A percentile compares a stretch with the other conserved stretches of the same genome.
These are phyloP conservation scores for Xylaria sp. DNA, from an alignment of 2,329 filamentous ascomycete species.

Conservation along the genomic window DNA sequence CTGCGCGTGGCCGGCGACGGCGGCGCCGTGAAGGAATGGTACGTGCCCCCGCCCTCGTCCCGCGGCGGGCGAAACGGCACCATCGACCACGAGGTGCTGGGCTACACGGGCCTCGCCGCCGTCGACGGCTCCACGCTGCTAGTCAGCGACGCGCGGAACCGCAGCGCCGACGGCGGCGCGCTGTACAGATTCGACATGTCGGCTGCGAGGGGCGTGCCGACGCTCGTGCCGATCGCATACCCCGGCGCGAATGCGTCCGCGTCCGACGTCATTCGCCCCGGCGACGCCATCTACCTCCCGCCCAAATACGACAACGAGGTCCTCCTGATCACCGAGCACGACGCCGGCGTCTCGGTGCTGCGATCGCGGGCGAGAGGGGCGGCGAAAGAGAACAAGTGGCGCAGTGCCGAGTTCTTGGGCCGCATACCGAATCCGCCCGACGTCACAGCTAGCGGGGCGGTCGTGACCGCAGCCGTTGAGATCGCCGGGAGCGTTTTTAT, in stretches of 20 bases:
- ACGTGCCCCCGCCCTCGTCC: conserved; percentile 40
- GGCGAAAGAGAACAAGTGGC: conserved; percentile 44
- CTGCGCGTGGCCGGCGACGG: conserved; percentile 50
- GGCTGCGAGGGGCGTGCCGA: conserved; percentile 40
- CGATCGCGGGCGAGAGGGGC: conserved; percentile 37
- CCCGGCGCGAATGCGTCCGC: conserved; percentile 16
- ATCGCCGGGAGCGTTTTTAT: conserved; percentile 44
- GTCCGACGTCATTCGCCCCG: conserved; percentile 31
- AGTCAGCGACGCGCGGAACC: conserved; percentile 47
- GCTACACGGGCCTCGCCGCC: conserved; percentile 48
- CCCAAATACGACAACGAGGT: conserved; percentile 50
- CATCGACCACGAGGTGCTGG: conserved; percentile 44
- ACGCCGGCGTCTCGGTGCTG: conserved; percentile 52
- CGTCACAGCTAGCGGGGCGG: conserved; percentile 35
- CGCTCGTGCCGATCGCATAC: conserved; percentile 42
- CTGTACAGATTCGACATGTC: conserved; percentile 53
- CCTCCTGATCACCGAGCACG: conserved; percentile 50
- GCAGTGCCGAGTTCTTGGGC: conserved; percentile 52
- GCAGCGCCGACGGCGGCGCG: conserved; percentile 42
- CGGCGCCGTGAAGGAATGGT: conserved; percentile 48
- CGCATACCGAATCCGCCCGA: conserved; percentile 44
- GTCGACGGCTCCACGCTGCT: conserved; percentile 47
- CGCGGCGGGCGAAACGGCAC: neutral
- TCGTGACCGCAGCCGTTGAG: conserved; percentile 45
- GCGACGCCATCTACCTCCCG: conserved; percentile 52